Evolutionary conservation across 164 flowering plant species (phyloP), one percentile per base, ranked within the genome.

Genomic region (Santalum album): DNA sequence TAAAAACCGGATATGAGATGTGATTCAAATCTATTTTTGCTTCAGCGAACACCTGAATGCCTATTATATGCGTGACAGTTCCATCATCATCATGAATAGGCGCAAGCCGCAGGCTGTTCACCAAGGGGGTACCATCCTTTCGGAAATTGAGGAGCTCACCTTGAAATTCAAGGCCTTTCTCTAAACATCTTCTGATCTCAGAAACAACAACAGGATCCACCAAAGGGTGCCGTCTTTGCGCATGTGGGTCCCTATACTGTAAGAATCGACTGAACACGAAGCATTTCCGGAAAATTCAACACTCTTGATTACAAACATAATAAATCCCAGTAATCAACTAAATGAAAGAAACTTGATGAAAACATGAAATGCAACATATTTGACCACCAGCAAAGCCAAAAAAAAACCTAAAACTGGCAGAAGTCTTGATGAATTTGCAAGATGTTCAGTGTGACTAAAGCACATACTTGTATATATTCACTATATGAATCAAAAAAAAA

Each of bases 131-230:
- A 17, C 96, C 92, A 69, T 84, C 91, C 68, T 84, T 87, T 45
- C 78, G 63, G 67, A 84, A 87, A 59, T 87, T 87, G 25, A 87
- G 84, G 32, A 87, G 81, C 75, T 87, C 90, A 12, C 96, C 96
- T 60, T 79, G 82, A 63, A 87, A 87, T 51, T 82, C 92, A 27
- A 75, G 39, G 10, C 90, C 87, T 64, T 78, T 81, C 60, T 84
- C 84, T 27, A 87, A 80, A 63, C 96, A 83, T 68, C 79, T 76
- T 63, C 79, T 74, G 43, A 87, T 81, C 73, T 84, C 92, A 34
- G 83, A 78, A 59, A 87, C 91, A 42, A 82, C 84, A 35, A 77
- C 86, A 12, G 96, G 96, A 60, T 87, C 92, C 32, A 87, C 96
- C 68, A 83, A 57, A 46, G 92, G 96, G 57, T 87, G 96, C 36